These are phyloP conservation scores for Nematocida sp. DNA, from an alignment of 371 early-diverging fungal genomes.

Conservation along the genomic window DNA sequence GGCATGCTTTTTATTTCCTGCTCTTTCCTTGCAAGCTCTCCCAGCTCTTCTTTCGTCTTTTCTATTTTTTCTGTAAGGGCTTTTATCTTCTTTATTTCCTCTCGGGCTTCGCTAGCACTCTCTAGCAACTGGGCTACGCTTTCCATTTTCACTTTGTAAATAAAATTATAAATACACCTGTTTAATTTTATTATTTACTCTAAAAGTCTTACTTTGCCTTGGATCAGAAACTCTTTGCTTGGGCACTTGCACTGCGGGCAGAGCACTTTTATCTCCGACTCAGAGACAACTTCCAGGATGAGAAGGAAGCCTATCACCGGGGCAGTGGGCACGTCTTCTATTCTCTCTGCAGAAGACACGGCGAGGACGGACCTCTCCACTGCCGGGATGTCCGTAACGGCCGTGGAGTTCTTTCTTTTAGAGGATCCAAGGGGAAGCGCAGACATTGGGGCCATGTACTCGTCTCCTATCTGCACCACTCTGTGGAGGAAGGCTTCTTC, in stretches of 20 bases:
- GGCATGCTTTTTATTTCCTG: background rate
- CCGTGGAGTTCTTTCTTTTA: constrained; percentile 53
- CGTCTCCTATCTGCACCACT: constrained; percentile 60
- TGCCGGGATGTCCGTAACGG: constrained; percentile 43
- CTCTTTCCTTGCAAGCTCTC: constrained; percentile 1
- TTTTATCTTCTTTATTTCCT: background rate
- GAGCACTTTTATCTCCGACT: constrained; percentile 54
- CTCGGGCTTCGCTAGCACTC: background rate
- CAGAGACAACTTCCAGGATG: constrained; percentile 46
- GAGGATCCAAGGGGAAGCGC: constrained; percentile 63
- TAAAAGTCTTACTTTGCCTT: constrained; percentile 57
- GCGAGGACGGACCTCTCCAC: constrained; percentile 57
- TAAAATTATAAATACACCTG: background rate
- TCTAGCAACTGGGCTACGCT: background rate
- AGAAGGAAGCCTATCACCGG: constrained; percentile 62
- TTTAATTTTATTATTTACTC: constrained; percentile 47
- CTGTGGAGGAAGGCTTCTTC: constrained; percentile 25
- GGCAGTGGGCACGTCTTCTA: constrained; percentile 56
- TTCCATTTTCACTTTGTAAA: constrained; percentile 2
- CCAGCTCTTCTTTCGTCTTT: constrained; percentile 16
- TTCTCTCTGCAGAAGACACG: constrained; percentile 57
- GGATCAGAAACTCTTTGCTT: constrained; percentile 53
- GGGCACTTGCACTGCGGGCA: constrained; percentile 60
- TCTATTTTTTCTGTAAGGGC: constrained; percentile 15
- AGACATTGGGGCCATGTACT: constrained; percentile 61